Evolutionary conservation across 2,329 filamentous ascomycete species (phyloP), one percentile per base, ranked within the genome.

Genomic region (Trematosphaeria pertusa): DNA sequence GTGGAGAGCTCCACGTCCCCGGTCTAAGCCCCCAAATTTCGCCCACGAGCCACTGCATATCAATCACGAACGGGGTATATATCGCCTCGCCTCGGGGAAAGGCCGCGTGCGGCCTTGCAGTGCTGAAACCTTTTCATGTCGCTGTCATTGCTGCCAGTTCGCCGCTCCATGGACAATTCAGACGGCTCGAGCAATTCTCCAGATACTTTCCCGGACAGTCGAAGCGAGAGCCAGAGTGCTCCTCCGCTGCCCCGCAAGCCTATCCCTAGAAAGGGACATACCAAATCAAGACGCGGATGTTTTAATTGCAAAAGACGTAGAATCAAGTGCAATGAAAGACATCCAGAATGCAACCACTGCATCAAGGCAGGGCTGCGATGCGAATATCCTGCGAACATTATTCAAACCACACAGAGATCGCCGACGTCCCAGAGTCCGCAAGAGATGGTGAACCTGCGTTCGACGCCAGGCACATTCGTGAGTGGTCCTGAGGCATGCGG

Each of bases 321-420:
- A 48, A 87, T 88, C 65, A 87, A 87, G 80, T 87, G 85, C 64
- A 85, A 86, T 70, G 85, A 87, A 67, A 84, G 75, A n/a, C 79
- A 75, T 21, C 85, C 85, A 20, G 73, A 80, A 9, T 88, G 85
- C 59, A 80, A 79, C 1, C 84, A 87, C 61, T 88, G 85, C 64
- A 67, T 76, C 41, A 87, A 86, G 71, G 81, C 81, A 30, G 82
- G 82, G 0, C 69, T 87, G 42, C 78, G 80, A 39, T 87, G 85
- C 71, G 81, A 84, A 62, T 87, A 87, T 65, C 84, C 85, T 4
- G 68, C 75, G 6, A 69, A 69, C 34, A 69, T 69, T 31, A 67
- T 70, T 14, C 67, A 70, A 30, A 45, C 61, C 22, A 55, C 45
- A 12, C 65, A 67, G 37, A 53, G 53, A 32, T 43, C 54, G 14